Base-by-base conservation (phyloP, 345 rosid genomes). In the Eucalyptus regnans region DNA sequence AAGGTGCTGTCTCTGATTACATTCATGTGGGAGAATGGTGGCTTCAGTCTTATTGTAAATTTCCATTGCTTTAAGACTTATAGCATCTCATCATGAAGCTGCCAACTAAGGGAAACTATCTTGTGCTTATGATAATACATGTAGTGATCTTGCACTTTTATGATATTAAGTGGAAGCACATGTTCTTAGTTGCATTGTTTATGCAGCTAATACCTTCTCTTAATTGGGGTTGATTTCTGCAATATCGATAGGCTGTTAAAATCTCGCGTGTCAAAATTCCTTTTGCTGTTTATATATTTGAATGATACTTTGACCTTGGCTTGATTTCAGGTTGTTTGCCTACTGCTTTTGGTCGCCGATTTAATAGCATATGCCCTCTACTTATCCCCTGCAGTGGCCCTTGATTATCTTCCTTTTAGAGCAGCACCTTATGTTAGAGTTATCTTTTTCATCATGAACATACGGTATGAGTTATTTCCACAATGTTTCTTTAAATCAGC, bases 371-470 rank as follows among this genome's bases (percentile, higher is more conserved):
- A 96, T 93, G 88, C 91, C 90, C 92, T 96, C 88, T 97, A 93
- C 91, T 90, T 96, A 92, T 97, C 98, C 90, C 98, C 81, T 37
- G 81, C 95, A 6, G 92, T 94, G 90, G 94, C 94, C 89, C 89
- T 94, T 56, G 89, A 90, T 89, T 95, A 86, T 91, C 98, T 98
- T 91, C 98, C 99, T 23, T 88, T 95, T 88, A 94, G 99, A 90
- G 91, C 95, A 88, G 99, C 99, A 27, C 99, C 98, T 43, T 97
- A 98, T 71, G 91, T 95, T 89, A 93, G 99, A 93, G 99, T 98
- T 89, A 89, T 95, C 86, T 58, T 97, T 91, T 95, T 98, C 92
- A 93, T 95, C 92, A 94, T 95, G 86, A 94, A 91, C 93, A 94
- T 94, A 62, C 95, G 99, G 99, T 98, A 96, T 62, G 46, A 37